Evolutionary conservation across 2,329 filamentous ascomycete species (phyloP), one percentile per base, ranked within the genome.

Genomic region (Pestalotiopsis sp.): DNA sequence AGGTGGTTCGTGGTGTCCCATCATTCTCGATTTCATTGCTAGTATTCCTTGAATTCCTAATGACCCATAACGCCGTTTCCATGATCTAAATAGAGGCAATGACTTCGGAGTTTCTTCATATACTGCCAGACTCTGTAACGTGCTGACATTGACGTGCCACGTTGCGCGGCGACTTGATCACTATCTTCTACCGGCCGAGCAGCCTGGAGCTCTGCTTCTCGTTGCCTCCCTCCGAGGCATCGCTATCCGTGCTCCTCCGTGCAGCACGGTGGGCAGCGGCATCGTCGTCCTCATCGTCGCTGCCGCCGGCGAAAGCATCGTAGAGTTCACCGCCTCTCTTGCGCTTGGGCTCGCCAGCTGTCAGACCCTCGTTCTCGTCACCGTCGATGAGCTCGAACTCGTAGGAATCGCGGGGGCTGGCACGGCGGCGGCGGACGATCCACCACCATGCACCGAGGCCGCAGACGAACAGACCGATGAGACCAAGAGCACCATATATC

Each of bases 361-460:
- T 83, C 4, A 89, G 78, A 36, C 86, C 85, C 73, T 90, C 85
- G 17, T 86, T 84, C 73, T 97, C 94, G 23, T 94, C 92, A 68
- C 95, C 92, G 74, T 96, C 92, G 62, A 99, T 87, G 71, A 97
- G 91, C 81, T 97, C 95, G 74, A 99, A 99, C 74, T 98, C 95
- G 80, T 98, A 98, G 78, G 92, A 91, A 75, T 95, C 93, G 64
- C 93, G 89, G 3, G 90, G 87, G 78, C 89, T 90, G 80, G 93
- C 94, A 73, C 90, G 90, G 78, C 91, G 92, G 68, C 93, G 91
- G 36, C 94, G 91, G 58, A 94, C 92, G 68, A 95, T 83, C 80
- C 89, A 93, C 74, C 97, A 88, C 83, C 95, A 98, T 58, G 91
- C 84, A n/a, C 90, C 93, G 0, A 99, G 87, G 3, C 91, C 93